These are phyloP conservation scores for Brachypodium distachyon DNA, from an alignment of 202 grass and related monocot genomes.

Conservation along the genomic window DNA sequence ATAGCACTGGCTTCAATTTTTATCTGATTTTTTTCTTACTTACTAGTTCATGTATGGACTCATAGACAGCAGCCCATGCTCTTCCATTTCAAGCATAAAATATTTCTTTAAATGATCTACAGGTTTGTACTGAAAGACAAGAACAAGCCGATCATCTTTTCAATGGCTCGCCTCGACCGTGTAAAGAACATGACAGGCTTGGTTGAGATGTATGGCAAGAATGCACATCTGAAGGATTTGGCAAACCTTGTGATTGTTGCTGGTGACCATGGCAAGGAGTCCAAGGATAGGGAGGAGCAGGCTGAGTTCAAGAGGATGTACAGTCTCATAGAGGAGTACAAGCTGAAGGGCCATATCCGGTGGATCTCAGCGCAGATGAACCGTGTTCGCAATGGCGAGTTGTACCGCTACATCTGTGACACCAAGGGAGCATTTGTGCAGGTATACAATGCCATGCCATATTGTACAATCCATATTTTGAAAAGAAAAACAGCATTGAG, in stretches of 20 bases:
- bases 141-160: constrained; percentile 91
- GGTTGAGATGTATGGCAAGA: constrained; percentile 87
- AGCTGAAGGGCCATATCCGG: constrained; percentile 77
- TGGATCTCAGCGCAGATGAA: constrained; percentile 99
- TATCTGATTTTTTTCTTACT: background rate
- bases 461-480: background rate
- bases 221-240: constrained; percentile 58
- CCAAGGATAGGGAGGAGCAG: constrained; percentile 87
- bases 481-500: background rate
- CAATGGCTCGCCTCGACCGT: constrained; percentile 87
- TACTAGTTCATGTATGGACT: background rate
- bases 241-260: constrained; percentile 88
- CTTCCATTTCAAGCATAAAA: background rate
- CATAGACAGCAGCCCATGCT: background rate
- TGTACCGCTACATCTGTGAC: constrained; percentile 89
- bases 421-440: constrained; percentile 85
- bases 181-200: constrained; percentile 93
- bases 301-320: constrained; percentile 93
- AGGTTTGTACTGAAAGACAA: constrained; percentile 78
- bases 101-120: background rate
- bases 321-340: constrained; percentile 74
- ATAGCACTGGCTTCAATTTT: background rate
- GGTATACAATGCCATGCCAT: constrained; percentile 16
- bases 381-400: constrained; percentile 66
- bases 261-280: constrained; percentile 89